phyloP scores from a whole-genome alignment of 805 yeast genomes.

The Clavispora carvajalis region DNA sequence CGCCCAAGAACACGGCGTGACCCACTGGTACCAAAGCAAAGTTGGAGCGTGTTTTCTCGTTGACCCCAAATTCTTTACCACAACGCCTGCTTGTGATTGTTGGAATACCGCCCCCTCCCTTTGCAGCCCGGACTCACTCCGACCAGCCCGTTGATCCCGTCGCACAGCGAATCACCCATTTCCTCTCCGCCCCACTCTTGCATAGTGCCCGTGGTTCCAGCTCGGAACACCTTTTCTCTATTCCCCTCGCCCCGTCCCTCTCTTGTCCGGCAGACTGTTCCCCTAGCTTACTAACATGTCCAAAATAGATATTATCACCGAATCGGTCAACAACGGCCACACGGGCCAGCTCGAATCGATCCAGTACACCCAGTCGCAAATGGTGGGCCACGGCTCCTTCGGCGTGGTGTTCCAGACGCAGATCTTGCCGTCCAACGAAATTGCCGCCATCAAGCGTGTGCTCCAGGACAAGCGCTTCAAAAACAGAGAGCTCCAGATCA shows the following conservation, averaged over 20 bases:
- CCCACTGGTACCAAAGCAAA: slow-evolving; percentile 4
- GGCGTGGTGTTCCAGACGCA: slow-evolving; percentile 94
- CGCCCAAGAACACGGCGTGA: slow-evolving; percentile 15
- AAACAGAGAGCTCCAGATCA: slow-evolving; percentile 90
- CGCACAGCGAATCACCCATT: too few species aligned
- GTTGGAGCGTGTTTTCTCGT: neutral
- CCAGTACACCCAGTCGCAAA: slow-evolving; percentile 74
- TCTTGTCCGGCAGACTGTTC: neutral
- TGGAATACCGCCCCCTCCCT: neutral
- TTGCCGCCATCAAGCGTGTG: slow-evolving; percentile 94
- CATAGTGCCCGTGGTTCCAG: too few species aligned
- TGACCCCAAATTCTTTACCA: neutral
- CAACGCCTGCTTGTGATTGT: slow-evolving; percentile 5
- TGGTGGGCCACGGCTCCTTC: slow-evolving; percentile 99
- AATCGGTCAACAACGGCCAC: slow-evolving; percentile 67
- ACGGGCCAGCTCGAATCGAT: slow-evolving; percentile 59
- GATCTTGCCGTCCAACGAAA: slow-evolving; percentile 64
- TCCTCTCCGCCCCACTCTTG: too few species aligned
- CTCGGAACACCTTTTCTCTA: neutral
- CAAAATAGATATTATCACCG: slow-evolving; percentile 47
- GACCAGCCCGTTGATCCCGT: too few species aligned
- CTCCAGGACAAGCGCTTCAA: slow-evolving; percentile 92
- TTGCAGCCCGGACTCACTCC: too few species aligned
- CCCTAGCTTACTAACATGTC: slow-evolving; percentile 34
- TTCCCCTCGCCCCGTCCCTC: neutral